phyloP scores from a whole-genome alignment of 441 rosid genomes.

The Melastoma candidum region DNA sequence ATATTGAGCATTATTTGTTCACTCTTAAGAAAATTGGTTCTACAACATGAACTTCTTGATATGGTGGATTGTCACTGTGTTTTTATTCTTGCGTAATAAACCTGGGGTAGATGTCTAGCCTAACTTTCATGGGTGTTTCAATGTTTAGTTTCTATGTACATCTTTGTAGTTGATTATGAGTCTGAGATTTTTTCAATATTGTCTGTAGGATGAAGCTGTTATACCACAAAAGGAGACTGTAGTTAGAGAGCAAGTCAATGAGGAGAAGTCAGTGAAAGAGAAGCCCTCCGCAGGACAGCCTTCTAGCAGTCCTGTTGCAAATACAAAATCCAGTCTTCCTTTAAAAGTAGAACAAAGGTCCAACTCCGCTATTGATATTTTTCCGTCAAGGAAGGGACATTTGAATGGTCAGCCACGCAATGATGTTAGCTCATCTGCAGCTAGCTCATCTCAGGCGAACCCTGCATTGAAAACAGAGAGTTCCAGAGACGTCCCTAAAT shows the following conservation, averaged over 20 bases:
- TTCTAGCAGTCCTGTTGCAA: conserved; percentile 27
- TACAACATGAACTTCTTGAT: too few relatives aligned
- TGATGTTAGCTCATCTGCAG: conserved; percentile 32
- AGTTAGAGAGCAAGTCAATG: conserved; percentile 36
- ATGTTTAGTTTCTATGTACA: too few relatives aligned
- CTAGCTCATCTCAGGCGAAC: conserved; percentile 24
- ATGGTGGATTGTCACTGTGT: too few relatives aligned
- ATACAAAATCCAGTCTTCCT: conserved; percentile 27
- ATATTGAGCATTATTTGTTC: too few relatives aligned
- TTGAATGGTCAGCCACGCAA: conserved; percentile 29
- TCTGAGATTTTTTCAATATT: conserved; percentile 1
- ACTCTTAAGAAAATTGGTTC: too few relatives aligned
- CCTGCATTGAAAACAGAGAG: conserved; percentile 32
- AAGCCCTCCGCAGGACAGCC: conserved; percentile 33
- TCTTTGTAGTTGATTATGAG: not conserved
- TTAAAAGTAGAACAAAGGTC: conserved; percentile 38
- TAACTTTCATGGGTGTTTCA: too few relatives aligned
- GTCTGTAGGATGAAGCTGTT: conserved; percentile 30
- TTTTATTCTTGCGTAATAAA: too few relatives aligned
- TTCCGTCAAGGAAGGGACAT: conserved; percentile 30
- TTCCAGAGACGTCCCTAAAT: conserved; percentile 37
- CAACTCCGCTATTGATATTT: conserved; percentile 23
- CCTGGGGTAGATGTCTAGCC: too few relatives aligned
- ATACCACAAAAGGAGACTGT: conserved; percentile 26
- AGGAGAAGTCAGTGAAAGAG: conserved; percentile 47